A percentile compares a stretch with the other conserved stretches of the same genome.
Evolutionary conservation across 768 basidiomycete genomes (phyloP).

Genomic region (Leccinum boreale): DNA sequence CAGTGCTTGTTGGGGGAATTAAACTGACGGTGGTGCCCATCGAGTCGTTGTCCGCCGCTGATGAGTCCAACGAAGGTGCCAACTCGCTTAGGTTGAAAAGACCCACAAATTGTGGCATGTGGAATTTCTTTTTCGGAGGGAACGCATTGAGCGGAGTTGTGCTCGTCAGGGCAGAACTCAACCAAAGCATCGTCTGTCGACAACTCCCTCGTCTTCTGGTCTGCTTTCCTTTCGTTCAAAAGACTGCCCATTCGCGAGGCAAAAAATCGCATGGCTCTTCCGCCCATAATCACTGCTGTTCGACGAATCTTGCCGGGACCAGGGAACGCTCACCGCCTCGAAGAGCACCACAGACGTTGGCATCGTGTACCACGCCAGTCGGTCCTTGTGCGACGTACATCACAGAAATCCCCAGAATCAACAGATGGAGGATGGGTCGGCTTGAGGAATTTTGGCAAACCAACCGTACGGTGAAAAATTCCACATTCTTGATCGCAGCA

Average conservation of each 20-base stretch:
- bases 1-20: background rate
- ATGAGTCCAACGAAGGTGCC: background rate
- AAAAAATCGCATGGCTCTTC: constrained; percentile 12
- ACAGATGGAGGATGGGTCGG: constrained; percentile 1
- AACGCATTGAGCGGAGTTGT: constrained; percentile 19
- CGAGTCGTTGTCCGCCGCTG: background rate
- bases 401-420: constrained; percentile 4
- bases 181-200: background rate
- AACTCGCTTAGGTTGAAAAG: constrained; percentile 6
- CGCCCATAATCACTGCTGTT: background rate
- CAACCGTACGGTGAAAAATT: constrained; percentile 28
- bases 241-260: background rate
- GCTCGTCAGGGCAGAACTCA: background rate
- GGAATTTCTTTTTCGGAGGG: constrained; percentile 5
- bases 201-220: background rate
- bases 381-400: background rate
- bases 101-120: constrained; percentile 7
- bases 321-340: constrained; percentile 10
- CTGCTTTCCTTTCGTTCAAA: background rate
- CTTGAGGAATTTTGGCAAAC: constrained; percentile 8
- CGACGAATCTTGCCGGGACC: background rate
- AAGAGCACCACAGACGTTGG: constrained; percentile 1
- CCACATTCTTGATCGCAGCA: constrained; percentile 20
- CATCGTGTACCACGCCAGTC: background rate
- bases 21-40: background rate